phyloP scores from a whole-genome alignment of 2,329 filamentous ascomycete species.

The Calonectria crousiana region DNA sequence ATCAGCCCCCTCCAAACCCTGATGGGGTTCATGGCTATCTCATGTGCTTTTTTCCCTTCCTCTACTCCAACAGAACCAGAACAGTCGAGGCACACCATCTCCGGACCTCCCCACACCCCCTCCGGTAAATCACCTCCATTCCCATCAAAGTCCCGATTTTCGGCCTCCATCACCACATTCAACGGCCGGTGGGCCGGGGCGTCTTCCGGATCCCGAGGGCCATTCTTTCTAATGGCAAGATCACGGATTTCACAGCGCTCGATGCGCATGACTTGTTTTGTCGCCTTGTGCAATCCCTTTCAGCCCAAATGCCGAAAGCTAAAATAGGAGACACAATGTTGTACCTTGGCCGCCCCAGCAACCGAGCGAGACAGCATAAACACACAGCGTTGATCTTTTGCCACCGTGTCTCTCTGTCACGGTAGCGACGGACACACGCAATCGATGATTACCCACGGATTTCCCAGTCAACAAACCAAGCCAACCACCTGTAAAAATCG shows the following conservation, averaged over 20 bases:
- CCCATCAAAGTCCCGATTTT: slow-evolving; percentile 17
- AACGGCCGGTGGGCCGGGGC: slow-evolving; percentile 19
- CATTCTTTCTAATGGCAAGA: neutral
- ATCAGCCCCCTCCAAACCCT: slow-evolving; percentile 16
- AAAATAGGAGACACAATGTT: slow-evolving; percentile 6
- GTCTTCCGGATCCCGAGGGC: slow-evolving; percentile 7
- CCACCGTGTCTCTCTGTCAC: slow-evolving; percentile 16
- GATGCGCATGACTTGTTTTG: neutral
- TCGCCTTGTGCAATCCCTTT: slow-evolving; percentile 21
- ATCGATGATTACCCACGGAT: slow-evolving; percentile 11
- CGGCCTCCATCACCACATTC: slow-evolving; percentile 20
- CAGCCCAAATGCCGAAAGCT: slow-evolving; percentile 7
- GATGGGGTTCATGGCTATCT: slow-evolving; percentile 19
- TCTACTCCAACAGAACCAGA: slow-evolving; percentile 10
- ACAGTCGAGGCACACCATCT: slow-evolving; percentile 18
- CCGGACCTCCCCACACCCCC: slow-evolving; percentile 34
- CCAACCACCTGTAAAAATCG: slow-evolving; percentile 26
- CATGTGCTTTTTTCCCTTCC: slow-evolving; percentile 14
- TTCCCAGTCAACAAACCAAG: slow-evolving; percentile 23
- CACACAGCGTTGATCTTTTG: slow-evolving; percentile 20
- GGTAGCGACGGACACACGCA: slow-evolving; percentile 10
- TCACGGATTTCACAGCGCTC: neutral
- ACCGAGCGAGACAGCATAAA: slow-evolving; percentile 17
- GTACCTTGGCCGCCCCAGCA: slow-evolving; percentile 1
- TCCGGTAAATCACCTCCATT: slow-evolving; percentile 28